Evolutionary conservation across 257 asterid species (phyloP), one percentile per base, ranked within the genome.

Genomic region (Solanum phureja): DNA sequence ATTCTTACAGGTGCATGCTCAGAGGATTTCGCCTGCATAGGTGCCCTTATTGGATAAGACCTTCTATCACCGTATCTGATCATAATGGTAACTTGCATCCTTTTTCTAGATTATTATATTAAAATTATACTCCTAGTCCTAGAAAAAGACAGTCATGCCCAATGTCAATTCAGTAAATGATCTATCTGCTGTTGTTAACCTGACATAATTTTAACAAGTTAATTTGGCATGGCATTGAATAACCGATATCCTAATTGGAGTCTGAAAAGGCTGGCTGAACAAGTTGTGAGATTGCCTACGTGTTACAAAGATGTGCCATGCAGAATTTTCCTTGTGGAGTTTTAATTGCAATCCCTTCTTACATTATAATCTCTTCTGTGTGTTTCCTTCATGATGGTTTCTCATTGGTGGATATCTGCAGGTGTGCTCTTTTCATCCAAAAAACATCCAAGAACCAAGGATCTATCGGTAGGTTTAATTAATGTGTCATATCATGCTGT

Each of bases 31-130:
- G 98, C 88, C 95, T 97, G 90, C 99, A 93, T 64, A 94, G 94
- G 87, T 97, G 98, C 92, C 99, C 99, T 60, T 94, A 94, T 88
- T 97, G 99, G 99, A 91, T 97, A 86, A 93, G 98, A 91, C 98
- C 98, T 85, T 92, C 98, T 85, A 94, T 97, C 85, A 95, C 98
- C 46, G 94, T 97, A 74, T 95, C 96, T 82, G 91, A 97, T 90
- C 99, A 97, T 91, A 95, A 91, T 90, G 99, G 99, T 97, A 64
- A 87, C 88, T 87, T 44, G 16, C 74, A 86, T 66, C 42, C 88
- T 33, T 13, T 81, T 37, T 81, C 42, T 49, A 18, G 29, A 29
- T 46, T 81, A 29, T 46, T 81, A 29, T 29, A 49, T 29, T 81
- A 4, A 79, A 81, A 81, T 18, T 81, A 29, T 81, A 81, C 69